A percentile compares a stretch with the other conserved stretches of the same genome.
Conservation (phyloP, 768 basidiomycete genomes). For the Psilocybe subaeruginosa region DNA sequence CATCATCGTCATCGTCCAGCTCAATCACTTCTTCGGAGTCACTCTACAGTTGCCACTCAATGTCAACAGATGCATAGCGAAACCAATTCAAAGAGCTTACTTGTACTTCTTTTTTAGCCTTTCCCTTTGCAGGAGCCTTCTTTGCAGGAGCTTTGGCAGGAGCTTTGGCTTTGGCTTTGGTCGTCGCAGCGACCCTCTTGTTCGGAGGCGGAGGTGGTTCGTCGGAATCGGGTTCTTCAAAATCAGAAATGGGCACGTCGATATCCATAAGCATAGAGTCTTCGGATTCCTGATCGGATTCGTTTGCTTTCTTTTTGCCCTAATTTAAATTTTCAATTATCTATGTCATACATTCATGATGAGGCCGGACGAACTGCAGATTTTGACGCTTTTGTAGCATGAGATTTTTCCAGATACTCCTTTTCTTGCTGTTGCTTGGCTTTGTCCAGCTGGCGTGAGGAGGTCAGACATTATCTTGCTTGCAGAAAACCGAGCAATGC, state of each 20-base stretch:
- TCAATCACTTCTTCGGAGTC: conserved; percentile 56
- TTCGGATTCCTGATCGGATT: conserved; percentile 51
- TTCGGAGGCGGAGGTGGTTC: conserved; percentile 45
- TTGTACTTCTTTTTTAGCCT: conserved; percentile 18
- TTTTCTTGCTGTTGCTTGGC: conserved; percentile 74
- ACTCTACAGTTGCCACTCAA: conserved; percentile 25
- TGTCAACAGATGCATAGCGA: background rate
- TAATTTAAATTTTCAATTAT: background rate
- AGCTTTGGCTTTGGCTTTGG: conserved; percentile 35
- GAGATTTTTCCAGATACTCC: conserved; percentile 54
- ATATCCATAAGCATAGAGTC: conserved; percentile 82
- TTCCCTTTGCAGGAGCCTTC: conserved; percentile 26
- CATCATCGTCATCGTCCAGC: conserved; percentile 56
- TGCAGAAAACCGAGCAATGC: conserved; percentile 20
- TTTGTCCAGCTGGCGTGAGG: conserved; percentile 54
- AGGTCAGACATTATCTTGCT: background rate
- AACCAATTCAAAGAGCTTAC: background rate
- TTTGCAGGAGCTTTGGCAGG: conserved; percentile 43
- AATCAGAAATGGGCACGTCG: conserved; percentile 45
- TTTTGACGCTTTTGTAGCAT: conserved; percentile 39
- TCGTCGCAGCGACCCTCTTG: conserved; percentile 40
- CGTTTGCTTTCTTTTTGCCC: conserved; percentile 50
- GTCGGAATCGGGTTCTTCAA: conserved; percentile 52
- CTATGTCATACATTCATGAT: background rate
- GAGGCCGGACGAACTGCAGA: conserved; percentile 40